Evolutionary conservation across 2,329 filamentous ascomycete species (phyloP).

Genomic region (Colletotrichum godetiae): DNA sequence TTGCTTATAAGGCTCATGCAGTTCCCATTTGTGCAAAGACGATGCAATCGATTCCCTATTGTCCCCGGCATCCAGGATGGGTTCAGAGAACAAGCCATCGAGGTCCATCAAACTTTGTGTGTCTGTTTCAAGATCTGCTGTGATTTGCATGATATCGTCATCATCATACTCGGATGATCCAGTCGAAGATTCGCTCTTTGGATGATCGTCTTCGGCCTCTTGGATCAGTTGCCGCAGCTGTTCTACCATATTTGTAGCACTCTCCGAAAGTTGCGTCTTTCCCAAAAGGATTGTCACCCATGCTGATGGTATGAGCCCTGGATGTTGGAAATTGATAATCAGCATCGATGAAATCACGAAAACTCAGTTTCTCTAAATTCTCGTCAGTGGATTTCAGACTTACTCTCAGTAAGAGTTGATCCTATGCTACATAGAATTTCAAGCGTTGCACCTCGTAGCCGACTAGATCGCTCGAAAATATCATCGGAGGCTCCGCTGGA

Average conservation of each 20-base stretch:
- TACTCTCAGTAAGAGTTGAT: background rate
- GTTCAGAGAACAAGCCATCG: background rate
- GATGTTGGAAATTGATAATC: background rate
- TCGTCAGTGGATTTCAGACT: background rate
- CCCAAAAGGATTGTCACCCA: too few relatives aligned
- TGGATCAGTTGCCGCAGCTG: background rate
- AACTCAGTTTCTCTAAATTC: background rate
- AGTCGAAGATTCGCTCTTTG: background rate
- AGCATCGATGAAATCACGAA: background rate
- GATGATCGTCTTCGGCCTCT: background rate
- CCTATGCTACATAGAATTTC: background rate
- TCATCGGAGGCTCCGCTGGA: background rate
- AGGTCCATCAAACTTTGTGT: background rate
- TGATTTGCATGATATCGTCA: background rate
- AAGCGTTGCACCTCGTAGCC: background rate
- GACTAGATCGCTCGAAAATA: background rate
- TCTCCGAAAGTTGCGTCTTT: background rate
- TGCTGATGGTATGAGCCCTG: background rate
- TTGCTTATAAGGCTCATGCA: background rate
- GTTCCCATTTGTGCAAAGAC: background rate
- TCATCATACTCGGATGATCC: background rate
- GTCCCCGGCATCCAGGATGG: background rate
- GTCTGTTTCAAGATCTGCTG: background rate
- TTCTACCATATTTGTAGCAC: fast-evolving
- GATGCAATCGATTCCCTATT: too few relatives aligned